Evolutionary conservation across 2,329 filamentous ascomycete genomes (phyloP).

Genomic region (Cercospora beticola): DNA sequence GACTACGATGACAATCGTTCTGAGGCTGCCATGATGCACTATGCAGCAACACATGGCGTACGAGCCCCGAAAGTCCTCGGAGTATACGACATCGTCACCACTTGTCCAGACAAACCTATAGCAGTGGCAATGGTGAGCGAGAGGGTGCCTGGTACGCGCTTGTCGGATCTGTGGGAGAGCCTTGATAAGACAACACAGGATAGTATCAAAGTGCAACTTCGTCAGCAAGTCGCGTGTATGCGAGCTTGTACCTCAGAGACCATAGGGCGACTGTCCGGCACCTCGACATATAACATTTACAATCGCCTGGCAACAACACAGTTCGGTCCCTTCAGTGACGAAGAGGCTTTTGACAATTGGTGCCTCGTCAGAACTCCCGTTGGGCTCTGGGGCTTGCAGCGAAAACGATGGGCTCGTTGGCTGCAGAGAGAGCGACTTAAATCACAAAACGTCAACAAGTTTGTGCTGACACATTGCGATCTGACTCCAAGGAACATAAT

Average conservation of each 20-base stretch:
- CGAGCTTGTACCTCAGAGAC: background rate
- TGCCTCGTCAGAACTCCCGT: background rate
- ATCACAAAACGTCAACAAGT: background rate
- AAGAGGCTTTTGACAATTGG: background rate
- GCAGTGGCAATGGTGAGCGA: constrained; percentile 4
- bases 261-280: background rate
- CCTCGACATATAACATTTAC: background rate
- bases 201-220: background rate
- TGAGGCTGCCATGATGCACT: constrained; percentile 3
- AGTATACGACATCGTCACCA: background rate
- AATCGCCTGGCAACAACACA: background rate
- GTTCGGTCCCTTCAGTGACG: background rate
- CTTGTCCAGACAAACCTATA: background rate
- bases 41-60: background rate
- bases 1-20: background rate
- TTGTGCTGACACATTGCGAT: constrained; percentile 28
- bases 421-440: background rate
- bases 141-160: background rate
- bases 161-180: background rate
- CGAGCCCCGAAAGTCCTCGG: background rate
- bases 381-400: background rate
- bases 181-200: background rate
- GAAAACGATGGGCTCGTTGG: background rate
- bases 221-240: background rate
- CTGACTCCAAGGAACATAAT: constrained; percentile 27